Percentiles rank a stretch among this genome's conserved stretches.
Conservation (phyloP, 148 eudicot species). For the Camellia sinensis region DNA sequence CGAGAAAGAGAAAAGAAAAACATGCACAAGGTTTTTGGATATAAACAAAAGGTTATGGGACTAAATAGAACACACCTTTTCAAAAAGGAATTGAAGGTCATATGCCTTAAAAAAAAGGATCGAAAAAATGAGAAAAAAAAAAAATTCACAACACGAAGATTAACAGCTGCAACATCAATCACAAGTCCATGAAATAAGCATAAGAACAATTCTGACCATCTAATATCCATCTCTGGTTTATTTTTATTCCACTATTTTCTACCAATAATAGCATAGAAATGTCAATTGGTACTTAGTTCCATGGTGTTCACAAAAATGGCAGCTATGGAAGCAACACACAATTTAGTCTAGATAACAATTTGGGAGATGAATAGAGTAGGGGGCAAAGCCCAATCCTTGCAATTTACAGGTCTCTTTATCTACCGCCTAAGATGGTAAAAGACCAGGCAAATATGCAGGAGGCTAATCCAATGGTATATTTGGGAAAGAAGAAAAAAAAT, state of each 20-base stretch:
- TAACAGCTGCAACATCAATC: too few relatives aligned
- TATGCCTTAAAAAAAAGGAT: too few relatives aligned
- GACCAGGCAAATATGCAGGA: constrained; percentile 15
- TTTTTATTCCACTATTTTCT: constrained; percentile 10
- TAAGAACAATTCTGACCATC: not conserved
- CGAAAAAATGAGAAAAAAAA: too few relatives aligned
- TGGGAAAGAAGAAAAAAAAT: not conserved
- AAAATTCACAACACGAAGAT: too few relatives aligned
- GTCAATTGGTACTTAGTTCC: not conserved
- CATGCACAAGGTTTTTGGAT: too few relatives aligned
- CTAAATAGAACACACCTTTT: too few relatives aligned
- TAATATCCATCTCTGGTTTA: not conserved
- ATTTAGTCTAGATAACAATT: constrained; percentile 1
- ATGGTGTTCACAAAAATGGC: constrained; percentile 21
- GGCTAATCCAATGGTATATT: constrained; percentile 31
- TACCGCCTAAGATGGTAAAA: constrained; percentile 16
- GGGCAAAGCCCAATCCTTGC: constrained; percentile 7
- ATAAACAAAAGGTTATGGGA: too few relatives aligned
- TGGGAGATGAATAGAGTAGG: not conserved
- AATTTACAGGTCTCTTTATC: constrained; percentile 30
- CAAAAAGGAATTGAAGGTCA: too few relatives aligned
- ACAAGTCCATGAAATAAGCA: not conserved
- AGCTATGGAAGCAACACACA: not conserved
- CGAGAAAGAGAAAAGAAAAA: too few relatives aligned
- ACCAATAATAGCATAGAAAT: constrained; percentile 14